A percentile compares a stretch with the other conserved stretches of the same genome.
Conservation (phyloP, 768 basidiomycete species). For the Cubamyces sp. region DNA sequence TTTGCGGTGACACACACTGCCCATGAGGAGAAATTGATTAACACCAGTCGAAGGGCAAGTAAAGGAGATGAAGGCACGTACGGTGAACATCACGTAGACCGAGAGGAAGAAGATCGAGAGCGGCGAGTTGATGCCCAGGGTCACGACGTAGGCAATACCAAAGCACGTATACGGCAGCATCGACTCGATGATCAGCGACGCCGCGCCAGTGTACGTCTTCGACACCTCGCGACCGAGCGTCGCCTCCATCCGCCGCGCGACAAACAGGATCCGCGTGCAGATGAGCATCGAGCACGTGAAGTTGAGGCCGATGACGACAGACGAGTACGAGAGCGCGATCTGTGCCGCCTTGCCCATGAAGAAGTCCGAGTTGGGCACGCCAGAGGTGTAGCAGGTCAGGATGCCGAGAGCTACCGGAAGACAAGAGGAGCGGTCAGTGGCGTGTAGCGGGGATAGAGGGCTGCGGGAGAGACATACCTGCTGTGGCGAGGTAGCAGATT, state of each 20-base stretch:
- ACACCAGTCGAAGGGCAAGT: too few species aligned
- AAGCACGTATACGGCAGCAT: slow-evolving; percentile 41
- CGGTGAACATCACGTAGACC: slow-evolving; percentile 44
- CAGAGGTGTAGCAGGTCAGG: slow-evolving; percentile 15
- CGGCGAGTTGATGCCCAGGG: slow-evolving; percentile 37
- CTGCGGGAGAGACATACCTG: not conserved
- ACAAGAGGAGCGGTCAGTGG: too few species aligned
- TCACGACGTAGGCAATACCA: slow-evolving; percentile 41
- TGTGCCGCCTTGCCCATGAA: slow-evolving; percentile 18
- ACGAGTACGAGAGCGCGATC: slow-evolving; percentile 21
- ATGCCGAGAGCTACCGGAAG: slow-evolving; percentile 15
- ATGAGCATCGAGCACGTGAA: slow-evolving; percentile 21
- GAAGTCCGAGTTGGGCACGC: slow-evolving; percentile 18
- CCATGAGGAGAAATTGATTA: too few species aligned
- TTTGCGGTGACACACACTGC: slow-evolving; percentile 25
- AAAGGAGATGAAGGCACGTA: slow-evolving; percentile 21
- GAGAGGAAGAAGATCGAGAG: slow-evolving; percentile 42
- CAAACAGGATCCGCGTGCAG: slow-evolving; percentile 19
- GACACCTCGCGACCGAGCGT: slow-evolving; percentile 9
- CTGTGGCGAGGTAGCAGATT: slow-evolving; percentile 19
- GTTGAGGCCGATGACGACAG: slow-evolving; percentile 22
- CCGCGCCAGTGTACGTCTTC: slow-evolving; percentile 35
- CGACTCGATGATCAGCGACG: slow-evolving; percentile 41
- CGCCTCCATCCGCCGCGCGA: not conserved
- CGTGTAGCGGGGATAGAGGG: too few species aligned